phyloP scores from a whole-genome alignment of 768 basidiomycete genomes.

The Lentinula guzmanii region DNA sequence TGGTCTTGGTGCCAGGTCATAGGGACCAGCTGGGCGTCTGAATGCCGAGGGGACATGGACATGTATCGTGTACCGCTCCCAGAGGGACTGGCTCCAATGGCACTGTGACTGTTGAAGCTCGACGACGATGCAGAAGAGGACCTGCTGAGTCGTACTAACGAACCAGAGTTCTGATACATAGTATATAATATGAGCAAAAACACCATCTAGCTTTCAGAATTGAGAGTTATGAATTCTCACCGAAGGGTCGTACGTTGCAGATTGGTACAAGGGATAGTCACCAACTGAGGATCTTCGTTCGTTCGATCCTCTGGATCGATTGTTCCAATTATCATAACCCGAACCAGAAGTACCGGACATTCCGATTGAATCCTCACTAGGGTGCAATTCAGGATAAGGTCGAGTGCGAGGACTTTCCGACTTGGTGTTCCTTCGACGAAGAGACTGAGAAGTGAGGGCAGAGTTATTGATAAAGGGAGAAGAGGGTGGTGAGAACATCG shows the following conservation, averaged over 20 bases:
- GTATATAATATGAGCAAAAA: background rate
- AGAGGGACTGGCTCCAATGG: background rate
- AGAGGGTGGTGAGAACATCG: slow-evolving; percentile 30
- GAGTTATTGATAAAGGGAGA: slow-evolving; percentile 19
- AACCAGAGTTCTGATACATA: background rate
- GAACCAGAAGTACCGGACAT: slow-evolving; percentile 28
- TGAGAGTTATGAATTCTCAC: background rate
- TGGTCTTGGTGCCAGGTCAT: background rate
- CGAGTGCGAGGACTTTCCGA: slow-evolving; percentile 28
- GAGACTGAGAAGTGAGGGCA: slow-evolving; percentile 18
- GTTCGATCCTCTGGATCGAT: slow-evolving; percentile 11
- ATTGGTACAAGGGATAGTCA: slow-evolving; percentile 24
- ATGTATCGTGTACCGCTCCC: background rate
- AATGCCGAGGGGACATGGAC: background rate
- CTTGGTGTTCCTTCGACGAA: slow-evolving; percentile 24
- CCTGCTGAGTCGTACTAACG: background rate
- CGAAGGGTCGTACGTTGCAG: slow-evolving; percentile 7
- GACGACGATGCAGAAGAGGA: background rate
- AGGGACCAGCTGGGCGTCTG: background rate
- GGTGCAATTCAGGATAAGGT: slow-evolving; percentile 28
- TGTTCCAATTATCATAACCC: slow-evolving; percentile 6
- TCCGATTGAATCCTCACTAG: slow-evolving; percentile 23
- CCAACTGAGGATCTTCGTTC: slow-evolving; percentile 34
- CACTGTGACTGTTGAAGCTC: background rate
- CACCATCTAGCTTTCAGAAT: background rate